Evolutionary conservation across 805 yeast genomes (phyloP).

Genomic region (Kodamaea lidongshanica): DNA sequence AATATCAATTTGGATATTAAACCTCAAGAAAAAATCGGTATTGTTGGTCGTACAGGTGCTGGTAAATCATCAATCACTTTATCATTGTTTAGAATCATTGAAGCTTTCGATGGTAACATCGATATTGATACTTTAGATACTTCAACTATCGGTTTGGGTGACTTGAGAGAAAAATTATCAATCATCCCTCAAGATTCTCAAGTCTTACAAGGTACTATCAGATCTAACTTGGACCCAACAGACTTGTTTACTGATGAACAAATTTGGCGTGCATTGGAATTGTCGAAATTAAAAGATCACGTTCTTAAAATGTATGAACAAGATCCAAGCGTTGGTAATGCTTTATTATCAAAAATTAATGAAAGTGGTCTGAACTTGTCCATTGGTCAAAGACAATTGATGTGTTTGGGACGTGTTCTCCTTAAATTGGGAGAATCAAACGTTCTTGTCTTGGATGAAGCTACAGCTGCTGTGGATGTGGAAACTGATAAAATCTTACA

Average conservation of each 20-base stretch:
- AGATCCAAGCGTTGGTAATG: slow-evolving; percentile 23
- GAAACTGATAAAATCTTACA: slow-evolving; percentile 75
- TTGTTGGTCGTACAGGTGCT: slow-evolving; percentile 43
- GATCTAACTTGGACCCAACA: slow-evolving; percentile 39
- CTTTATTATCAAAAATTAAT: slow-evolving; percentile 27
- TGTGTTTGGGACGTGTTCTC: slow-evolving; percentile 78
- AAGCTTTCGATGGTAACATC: slow-evolving; percentile 32
- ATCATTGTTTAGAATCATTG: slow-evolving; percentile 40
- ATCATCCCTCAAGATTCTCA: slow-evolving; percentile 44
- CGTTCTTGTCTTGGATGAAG: slow-evolving; percentile 72
- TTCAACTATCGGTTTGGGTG: slow-evolving; percentile 33
- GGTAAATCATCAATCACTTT: slow-evolving; percentile 41
- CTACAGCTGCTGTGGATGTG: slow-evolving; percentile 85
- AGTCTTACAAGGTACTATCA: slow-evolving; percentile 38
- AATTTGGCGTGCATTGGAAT: slow-evolving; percentile 38
- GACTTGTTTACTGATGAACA: slow-evolving; percentile 29
- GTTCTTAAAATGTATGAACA: slow-evolving; percentile 28
- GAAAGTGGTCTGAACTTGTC: slow-evolving; percentile 48
- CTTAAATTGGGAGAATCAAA: slow-evolving; percentile 51
- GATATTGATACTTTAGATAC: slow-evolving; percentile 32
- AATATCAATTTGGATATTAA: slow-evolving; percentile 31
- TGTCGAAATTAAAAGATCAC: slow-evolving; percentile 38
- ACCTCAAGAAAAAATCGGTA: slow-evolving; percentile 37
- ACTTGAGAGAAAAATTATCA: slow-evolving; percentile 36
- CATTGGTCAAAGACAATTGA: slow-evolving; percentile 48